phyloP scores from a whole-genome alignment of 202 grass and related monocot species.

The Zizania palustris region DNA sequence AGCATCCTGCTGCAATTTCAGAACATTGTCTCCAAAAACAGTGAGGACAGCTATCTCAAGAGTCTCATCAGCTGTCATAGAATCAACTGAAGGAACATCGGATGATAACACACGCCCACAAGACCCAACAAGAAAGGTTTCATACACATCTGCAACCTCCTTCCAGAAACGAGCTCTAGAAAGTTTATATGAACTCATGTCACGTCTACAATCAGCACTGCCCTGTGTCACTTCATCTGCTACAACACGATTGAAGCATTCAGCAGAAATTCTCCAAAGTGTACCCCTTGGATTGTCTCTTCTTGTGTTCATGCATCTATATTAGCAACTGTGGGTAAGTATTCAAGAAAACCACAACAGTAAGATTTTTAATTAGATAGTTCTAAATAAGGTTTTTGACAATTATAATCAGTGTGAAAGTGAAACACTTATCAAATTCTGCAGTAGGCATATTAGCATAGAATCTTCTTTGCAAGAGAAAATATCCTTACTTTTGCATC shows the following conservation, averaged over 20 bases:
- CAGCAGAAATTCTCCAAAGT: slow-evolving; percentile 93
- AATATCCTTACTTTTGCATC: slow-evolving; percentile 22
- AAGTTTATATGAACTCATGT: slow-evolving; percentile 65
- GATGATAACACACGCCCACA: slow-evolving; percentile 92
- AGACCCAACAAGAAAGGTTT: slow-evolving; percentile 98
- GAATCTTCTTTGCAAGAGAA: slow-evolving; percentile 25
- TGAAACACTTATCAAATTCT: slow-evolving; percentile 19
- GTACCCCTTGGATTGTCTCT: slow-evolving; percentile 95
- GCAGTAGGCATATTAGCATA: slow-evolving; percentile 33
- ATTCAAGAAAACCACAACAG: slow-evolving; percentile 26
- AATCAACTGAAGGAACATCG: slow-evolving; percentile 71
- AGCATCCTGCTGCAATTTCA: slow-evolving; percentile 82
- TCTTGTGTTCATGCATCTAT: slow-evolving; percentile 97
- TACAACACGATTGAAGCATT: slow-evolving; percentile 80
- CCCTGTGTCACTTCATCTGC: slow-evolving; percentile 66
- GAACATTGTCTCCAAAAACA: slow-evolving; percentile 73
- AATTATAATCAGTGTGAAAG: slow-evolving; percentile 40
- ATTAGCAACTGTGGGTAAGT: slow-evolving; percentile 42
- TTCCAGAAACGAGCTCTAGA: slow-evolving; percentile 90
- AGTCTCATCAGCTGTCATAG: slow-evolving; percentile 71
- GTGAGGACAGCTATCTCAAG: slow-evolving; percentile 91
- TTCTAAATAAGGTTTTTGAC: slow-evolving; percentile 35
- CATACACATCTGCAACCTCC: slow-evolving; percentile 92
- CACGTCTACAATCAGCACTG: slow-evolving; percentile 49
- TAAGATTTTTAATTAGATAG: slow-evolving; percentile 24